Base-by-base conservation (phyloP, 768 basidiomycete genomes). In the Termitomyces sp. region DNA sequence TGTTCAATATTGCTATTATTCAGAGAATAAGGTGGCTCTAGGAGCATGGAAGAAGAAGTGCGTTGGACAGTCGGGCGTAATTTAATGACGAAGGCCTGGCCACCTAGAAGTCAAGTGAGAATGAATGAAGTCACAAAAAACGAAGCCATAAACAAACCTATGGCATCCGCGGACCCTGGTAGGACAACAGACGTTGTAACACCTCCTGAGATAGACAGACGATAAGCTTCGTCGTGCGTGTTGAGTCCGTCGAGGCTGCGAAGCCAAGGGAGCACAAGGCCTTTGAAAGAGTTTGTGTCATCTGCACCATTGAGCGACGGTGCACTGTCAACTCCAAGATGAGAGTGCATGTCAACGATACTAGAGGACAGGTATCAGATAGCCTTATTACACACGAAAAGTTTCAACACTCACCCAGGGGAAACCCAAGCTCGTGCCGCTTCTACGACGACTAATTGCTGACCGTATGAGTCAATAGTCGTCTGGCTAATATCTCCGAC, bases 1-100 rank as follows among this genome's bases (percentile, higher is more conserved):
- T 73, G 71, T 61, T 83, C 76, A n/a, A 77, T 71, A 52, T 75
- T 74, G 59, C 85, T 75, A 13, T 64, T 69, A 65, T 88, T 82
- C 59, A 89, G 75, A 36, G 79, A 77, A 62, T 79, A 86, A 0
- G 91, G 90, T n/a, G 87, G 83, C 61, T 94, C 92, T 20, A 95
- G 71, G 5, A 91, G 75, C 86, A 90, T 86, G 0, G 86, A 83
- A 2, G 83, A 81, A 2, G 91, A 79, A 0, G 88, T 87, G 43
- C 85, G 83, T 62, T 91, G 89, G 4, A 73, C 67, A 0, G 91
- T 91, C 53, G 81, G 80, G 10, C 93, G 82, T 23, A 91, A 80
- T 72, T 94, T 95, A 65, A 94, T 87, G 23, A 84, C 79, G 69
- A 84, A 88, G 0, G 85, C 91, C 66, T 90, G 88, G 1, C 89